Evolutionary conservation across 208 protist species (phyloP).

Genomic region (Crithidia bombi): DNA sequence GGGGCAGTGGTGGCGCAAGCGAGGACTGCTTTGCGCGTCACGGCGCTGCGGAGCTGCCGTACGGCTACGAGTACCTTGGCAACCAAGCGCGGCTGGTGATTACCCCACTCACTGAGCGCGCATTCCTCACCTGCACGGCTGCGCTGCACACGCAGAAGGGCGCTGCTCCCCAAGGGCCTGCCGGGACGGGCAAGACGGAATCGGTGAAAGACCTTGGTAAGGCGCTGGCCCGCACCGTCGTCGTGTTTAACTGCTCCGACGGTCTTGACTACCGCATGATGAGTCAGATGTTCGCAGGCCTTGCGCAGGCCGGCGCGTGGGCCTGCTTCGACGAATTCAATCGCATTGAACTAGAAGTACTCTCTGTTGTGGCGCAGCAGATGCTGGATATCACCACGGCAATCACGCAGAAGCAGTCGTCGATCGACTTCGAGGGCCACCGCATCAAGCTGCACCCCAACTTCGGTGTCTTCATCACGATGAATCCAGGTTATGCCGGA

Average conservation of each 20-base stretch:
- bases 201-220: constrained; percentile 96
- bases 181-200: constrained; percentile 97
- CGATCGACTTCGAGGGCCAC: constrained; percentile 93
- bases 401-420: constrained; percentile 71
- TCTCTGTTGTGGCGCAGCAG: constrained; percentile 97
- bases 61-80: constrained; percentile 97
- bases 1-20: not conserved
- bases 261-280: constrained; percentile 96
- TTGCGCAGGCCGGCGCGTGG: constrained; percentile 96
- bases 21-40: constrained; percentile 83
- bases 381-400: constrained; percentile 95
- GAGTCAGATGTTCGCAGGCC: constrained; percentile 95
- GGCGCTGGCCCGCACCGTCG: constrained; percentile 87
- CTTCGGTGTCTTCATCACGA: constrained; percentile 97
- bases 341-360: constrained; percentile 98
- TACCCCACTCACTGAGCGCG: constrained; percentile 96
- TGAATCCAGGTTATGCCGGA: constrained; percentile 98
- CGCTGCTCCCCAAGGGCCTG: constrained; percentile 93
- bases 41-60: constrained; percentile 82
- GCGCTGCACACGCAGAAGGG: constrained; percentile 93
- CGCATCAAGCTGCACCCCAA: constrained; percentile 90
- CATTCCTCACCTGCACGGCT: constrained; percentile 92
- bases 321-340: constrained; percentile 99
- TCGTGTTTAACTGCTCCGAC: constrained; percentile 97
- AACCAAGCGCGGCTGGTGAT: constrained; percentile 95